Percentiles rank a stretch among this genome's conserved stretches.
phyloP scores from a whole-genome alignment of 2,329 filamentous ascomycete species.

The Drechmeria coniospora region DNA sequence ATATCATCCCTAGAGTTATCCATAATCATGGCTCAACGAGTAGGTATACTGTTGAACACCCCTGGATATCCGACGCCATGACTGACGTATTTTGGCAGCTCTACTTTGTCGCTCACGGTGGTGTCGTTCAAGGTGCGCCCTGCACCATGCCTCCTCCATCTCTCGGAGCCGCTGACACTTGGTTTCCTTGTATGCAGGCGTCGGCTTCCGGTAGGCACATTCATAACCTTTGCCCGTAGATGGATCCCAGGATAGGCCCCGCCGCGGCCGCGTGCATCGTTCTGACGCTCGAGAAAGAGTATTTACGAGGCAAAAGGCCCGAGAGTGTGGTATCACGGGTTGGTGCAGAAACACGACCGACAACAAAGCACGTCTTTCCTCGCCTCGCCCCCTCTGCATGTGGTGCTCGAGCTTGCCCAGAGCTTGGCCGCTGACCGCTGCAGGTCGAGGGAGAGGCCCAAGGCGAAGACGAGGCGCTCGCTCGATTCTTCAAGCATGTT shows the following conservation, averaged over 20 bases:
- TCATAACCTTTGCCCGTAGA: background rate
- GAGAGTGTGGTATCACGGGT: conserved; percentile 35
- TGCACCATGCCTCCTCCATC: background rate
- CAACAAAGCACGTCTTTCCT: conserved; percentile 28
- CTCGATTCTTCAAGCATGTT: conserved; percentile 58
- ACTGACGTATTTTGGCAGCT: conserved; percentile 22
- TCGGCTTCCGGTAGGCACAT: conserved; percentile 40
- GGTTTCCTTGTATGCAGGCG: conserved; percentile 22
- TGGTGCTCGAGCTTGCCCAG: no score
- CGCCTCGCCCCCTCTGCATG: no score
- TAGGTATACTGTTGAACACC: no score
- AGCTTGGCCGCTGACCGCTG: no score
- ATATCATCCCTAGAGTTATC: no score
- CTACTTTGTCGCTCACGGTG: conserved; percentile 50
- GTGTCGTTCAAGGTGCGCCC: conserved; percentile 46
- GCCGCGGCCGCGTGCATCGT: no score
- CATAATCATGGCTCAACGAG: no score
- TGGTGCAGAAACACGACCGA: conserved; percentile 46
- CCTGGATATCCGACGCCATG: no score
- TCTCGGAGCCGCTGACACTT: conserved; percentile 1
- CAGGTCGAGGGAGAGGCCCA: conserved; percentile 87
- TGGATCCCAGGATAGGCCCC: no score
- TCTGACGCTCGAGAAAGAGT: no score
- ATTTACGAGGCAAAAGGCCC: conserved; percentile 39
- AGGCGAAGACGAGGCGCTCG: conserved; percentile 48